Conservation (phyloP, 331 rosid genomes). For the Acacia concinna region DNA sequence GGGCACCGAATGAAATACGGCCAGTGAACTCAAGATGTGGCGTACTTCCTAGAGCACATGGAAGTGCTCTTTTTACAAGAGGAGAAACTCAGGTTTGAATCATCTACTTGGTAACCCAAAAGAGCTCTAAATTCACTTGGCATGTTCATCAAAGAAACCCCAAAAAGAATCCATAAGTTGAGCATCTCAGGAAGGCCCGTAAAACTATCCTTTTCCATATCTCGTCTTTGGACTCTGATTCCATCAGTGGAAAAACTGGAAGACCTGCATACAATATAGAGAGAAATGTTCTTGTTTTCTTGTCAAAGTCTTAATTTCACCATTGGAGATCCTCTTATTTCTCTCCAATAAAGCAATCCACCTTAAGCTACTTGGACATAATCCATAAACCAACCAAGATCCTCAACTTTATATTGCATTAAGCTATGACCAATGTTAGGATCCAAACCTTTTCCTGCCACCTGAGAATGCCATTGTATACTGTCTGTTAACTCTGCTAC, state of each 20-base stretch:
- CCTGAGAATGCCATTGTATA: constrained; percentile 4
- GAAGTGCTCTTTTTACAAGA: constrained; percentile 94
- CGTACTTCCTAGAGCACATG: constrained; percentile 95
- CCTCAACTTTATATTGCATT: constrained; percentile 14
- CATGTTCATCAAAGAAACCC: constrained; percentile 3
- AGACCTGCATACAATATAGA: not conserved
- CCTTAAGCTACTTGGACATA: constrained; percentile 19
- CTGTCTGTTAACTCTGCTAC: constrained; percentile 9
- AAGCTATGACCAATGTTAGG: constrained; percentile 2
- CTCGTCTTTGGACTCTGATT: not conserved
- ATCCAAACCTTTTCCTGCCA: constrained; percentile 3
- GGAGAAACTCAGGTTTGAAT: constrained; percentile 92
- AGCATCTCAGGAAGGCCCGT: not conserved
- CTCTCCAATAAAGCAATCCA: constrained; percentile 1
- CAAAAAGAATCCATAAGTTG: not conserved
- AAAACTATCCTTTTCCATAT: not conserved
- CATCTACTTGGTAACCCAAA: not conserved
- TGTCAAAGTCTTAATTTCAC: not conserved
- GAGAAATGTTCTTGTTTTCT: not conserved
- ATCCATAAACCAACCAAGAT: constrained; percentile 7
- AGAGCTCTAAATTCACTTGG: not conserved
- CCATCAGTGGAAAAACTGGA: not conserved
- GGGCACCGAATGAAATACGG: constrained; percentile 70
- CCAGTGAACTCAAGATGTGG: constrained; percentile 82
- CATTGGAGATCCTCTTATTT: constrained; percentile 5